Conservation (phyloP, 2,329 filamentous ascomycete species). For the Colletotrichum salicis region DNA sequence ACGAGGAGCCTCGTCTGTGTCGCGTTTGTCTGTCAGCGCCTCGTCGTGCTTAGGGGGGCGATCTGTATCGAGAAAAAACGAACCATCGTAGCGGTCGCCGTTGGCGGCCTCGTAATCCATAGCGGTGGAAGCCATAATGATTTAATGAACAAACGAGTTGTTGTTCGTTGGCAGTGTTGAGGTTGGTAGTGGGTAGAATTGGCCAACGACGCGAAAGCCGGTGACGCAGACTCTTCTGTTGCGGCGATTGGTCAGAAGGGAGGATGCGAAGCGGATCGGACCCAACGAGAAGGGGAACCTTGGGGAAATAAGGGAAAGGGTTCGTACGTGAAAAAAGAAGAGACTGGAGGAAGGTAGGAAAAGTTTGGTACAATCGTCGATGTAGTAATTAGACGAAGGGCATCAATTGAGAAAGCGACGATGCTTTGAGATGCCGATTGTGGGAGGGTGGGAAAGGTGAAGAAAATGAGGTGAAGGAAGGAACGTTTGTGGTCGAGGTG, state of each 20-base stretch:
- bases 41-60: conserved; percentile 19
- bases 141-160: conserved; percentile 8
- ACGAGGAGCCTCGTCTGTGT: conserved; percentile 69
- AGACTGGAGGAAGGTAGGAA: conserved; percentile 40
- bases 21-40: conserved; percentile 13
- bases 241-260: conserved; percentile 29
- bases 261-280: conserved; percentile 17
- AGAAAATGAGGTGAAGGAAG: conserved; percentile 33
- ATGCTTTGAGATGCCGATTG: conserved; percentile 22
- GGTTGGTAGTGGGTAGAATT: conserved; percentile 7
- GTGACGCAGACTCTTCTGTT: conserved; percentile 34
- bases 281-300: conserved; percentile 1
- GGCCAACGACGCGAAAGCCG: conserved; percentile 30
- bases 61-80: conserved; percentile 39
- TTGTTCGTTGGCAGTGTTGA: not conserved
- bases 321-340: not conserved
- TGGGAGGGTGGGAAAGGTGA: conserved; percentile 25
- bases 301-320: conserved; percentile 19
- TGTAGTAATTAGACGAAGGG: conserved; percentile 7
- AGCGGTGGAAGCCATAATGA: conserved; percentile 69
- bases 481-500: conserved; percentile 3
- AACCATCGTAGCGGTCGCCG: conserved; percentile 75
- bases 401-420: conserved; percentile 21
- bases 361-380: conserved; percentile 29
- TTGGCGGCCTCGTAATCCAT: conserved; percentile 79